These are phyloP conservation scores for Metarhizium anisopliae DNA, from an alignment of 2,329 filamentous ascomycete species.

Conservation along the genomic window DNA sequence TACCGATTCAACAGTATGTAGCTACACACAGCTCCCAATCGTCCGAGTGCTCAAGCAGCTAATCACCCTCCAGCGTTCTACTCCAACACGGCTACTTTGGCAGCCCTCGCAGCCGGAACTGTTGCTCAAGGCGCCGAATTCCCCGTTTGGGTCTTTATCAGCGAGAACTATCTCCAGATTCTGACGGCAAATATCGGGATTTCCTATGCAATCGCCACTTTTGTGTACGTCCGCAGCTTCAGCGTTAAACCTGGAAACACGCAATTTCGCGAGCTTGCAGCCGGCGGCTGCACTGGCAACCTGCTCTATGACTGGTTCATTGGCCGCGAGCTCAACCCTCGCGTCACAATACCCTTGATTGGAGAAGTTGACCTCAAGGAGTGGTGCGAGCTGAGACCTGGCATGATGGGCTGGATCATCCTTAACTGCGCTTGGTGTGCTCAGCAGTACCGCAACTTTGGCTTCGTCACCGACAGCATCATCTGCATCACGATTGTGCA, in stretches of 20 bases:
- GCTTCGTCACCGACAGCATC: constrained; percentile 79
- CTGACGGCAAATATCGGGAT: constrained; percentile 77
- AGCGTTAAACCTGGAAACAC: constrained; percentile 66
- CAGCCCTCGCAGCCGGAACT: constrained; percentile 66
- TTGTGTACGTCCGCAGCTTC: constrained; percentile 77
- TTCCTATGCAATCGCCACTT: constrained; percentile 62
- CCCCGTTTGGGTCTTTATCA: constrained; percentile 84
- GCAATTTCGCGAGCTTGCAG: constrained; percentile 67
- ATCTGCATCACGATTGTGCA: constrained; percentile 71
- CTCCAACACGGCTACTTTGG: constrained; percentile 65
- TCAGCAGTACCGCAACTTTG: constrained; percentile 79
- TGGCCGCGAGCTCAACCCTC: constrained; percentile 88
- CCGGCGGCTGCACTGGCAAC: constrained; percentile 75
- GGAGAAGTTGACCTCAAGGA: constrained; percentile 85
- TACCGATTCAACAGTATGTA: constrained; percentile 70
- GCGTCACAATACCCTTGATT: constrained; percentile 66
- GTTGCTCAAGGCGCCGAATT: constrained; percentile 71
- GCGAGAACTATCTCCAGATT: constrained; percentile 82
- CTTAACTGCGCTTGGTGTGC: constrained; percentile 77
- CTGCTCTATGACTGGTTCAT: constrained; percentile 95
- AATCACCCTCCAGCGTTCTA: constrained; percentile 49
- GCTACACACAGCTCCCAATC: neutral
- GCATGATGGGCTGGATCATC: constrained; percentile 81
- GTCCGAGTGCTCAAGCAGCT: constrained; percentile 10
- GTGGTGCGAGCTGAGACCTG: constrained; percentile 85